These are phyloP conservation scores for Lactifluus rugatus DNA, from an alignment of 768 basidiomycete species.

Conservation along the genomic window DNA sequence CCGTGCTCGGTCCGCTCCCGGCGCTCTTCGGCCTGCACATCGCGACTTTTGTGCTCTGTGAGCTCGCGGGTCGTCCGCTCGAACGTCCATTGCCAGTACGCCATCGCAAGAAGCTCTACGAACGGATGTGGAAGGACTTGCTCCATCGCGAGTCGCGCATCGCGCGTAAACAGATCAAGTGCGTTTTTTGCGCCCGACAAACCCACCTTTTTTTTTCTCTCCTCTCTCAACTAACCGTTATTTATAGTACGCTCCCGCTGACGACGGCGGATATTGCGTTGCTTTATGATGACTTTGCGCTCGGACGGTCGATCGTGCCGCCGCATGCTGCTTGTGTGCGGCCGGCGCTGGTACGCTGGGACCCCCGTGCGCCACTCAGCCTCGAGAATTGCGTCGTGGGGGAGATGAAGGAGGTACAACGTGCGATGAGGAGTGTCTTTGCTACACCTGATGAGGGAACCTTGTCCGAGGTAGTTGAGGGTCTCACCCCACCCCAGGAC, in stretches of 20 bases:
- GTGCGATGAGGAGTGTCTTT: slow-evolving; percentile 43
- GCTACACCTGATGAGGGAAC: slow-evolving; percentile 6
- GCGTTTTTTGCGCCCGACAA: no score
- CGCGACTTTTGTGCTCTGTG: slow-evolving; percentile 81
- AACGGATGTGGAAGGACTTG: slow-evolving; percentile 69
- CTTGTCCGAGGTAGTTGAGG: background rate
- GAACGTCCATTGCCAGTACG: slow-evolving; percentile 78
- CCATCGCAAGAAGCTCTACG: slow-evolving; percentile 74
- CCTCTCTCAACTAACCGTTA: background rate
- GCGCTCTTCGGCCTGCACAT: slow-evolving; percentile 86
- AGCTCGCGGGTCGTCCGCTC: slow-evolving; percentile 77
- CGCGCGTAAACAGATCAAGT: slow-evolving; percentile 49
- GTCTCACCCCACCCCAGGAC: background rate
- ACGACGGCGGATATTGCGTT: slow-evolving; percentile 76
- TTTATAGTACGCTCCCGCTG: slow-evolving; percentile 60
- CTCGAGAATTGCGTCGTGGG: slow-evolving; percentile 84
- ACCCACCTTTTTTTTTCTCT: background rate
- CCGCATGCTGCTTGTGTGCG: slow-evolving; percentile 65
- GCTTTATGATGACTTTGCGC: slow-evolving; percentile 80
- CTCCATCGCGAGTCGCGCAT: slow-evolving; percentile 62
- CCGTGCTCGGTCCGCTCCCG: slow-evolving; percentile 84
- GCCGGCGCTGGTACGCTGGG: slow-evolving; percentile 79
- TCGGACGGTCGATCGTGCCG: slow-evolving; percentile 68
- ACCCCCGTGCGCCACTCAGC: slow-evolving; percentile 48
- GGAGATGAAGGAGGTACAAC: slow-evolving; percentile 63